A percentile compares a stretch with the other conserved stretches of the same genome.
These are phyloP conservation scores for Aphanocladium album DNA, from an alignment of 2,329 filamentous ascomycete genomes.

Conservation along the genomic window DNA sequence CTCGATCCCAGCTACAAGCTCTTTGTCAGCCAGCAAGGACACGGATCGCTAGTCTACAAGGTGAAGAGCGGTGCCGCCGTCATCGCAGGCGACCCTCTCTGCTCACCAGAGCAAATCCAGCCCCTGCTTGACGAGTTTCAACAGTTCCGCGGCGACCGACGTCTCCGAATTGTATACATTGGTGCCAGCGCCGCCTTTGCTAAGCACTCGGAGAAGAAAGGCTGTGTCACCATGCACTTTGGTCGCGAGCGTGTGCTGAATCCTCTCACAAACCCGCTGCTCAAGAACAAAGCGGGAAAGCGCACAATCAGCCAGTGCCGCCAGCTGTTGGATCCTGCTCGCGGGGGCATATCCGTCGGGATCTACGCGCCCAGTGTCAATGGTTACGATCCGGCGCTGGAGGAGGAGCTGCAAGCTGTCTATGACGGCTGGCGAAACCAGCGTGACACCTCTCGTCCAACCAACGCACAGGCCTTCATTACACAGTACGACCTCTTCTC, in stretches of 20 bases:
- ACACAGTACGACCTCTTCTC: slow-evolving; percentile 19
- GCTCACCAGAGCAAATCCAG: slow-evolving; percentile 10
- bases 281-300: slow-evolving; percentile 17
- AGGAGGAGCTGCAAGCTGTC: slow-evolving; percentile 16
- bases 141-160: slow-evolving; percentile 8
- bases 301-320: slow-evolving; percentile 20
- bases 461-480: slow-evolving; percentile 18
- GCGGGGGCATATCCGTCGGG: slow-evolving; percentile 14
- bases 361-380: slow-evolving; percentile 8
- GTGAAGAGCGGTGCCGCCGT: slow-evolving; percentile 15
- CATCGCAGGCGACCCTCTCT: slow-evolving; percentile 19
- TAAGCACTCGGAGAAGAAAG: slow-evolving; percentile 8
- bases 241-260: slow-evolving; percentile 19
- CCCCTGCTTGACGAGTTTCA: slow-evolving; percentile 17
- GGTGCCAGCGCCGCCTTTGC: slow-evolving; percentile 17
- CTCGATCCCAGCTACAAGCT: slow-evolving; percentile 19
- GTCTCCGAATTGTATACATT: slow-evolving; percentile 18
- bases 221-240: slow-evolving; percentile 18
- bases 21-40: slow-evolving; percentile 17
- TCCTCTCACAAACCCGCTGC: slow-evolving; percentile 17
- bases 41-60: slow-evolving; percentile 19
- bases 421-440: slow-evolving; percentile 18
- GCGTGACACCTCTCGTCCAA: slow-evolving; percentile 10
- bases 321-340: slow-evolving; percentile 17
- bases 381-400: slow-evolving; percentile 14